Evolutionary conservation across 2,329 filamentous ascomycete genomes (phyloP), one percentile per base, ranked within the genome.

Genomic region (Clonostachys rosea): DNA sequence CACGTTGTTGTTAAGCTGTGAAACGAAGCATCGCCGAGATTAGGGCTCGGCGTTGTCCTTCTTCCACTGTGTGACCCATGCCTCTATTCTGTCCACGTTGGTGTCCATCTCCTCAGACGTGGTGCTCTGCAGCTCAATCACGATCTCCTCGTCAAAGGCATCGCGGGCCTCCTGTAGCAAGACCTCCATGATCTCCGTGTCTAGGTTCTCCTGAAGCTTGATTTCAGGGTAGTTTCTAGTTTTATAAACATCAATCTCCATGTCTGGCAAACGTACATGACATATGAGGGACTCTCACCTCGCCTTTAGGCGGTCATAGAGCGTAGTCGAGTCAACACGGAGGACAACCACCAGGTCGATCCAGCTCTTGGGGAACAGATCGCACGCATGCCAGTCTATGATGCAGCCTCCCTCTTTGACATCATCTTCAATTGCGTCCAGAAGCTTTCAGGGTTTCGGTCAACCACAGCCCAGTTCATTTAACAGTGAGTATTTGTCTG

Each of bases 371-470:
- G 94, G 94, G 61, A 97, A 97, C 18, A 97, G 71, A 59, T 97
- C 94, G 71, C 92, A 97, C 3, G 91, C 92, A 69, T 99, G 94
- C 92, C 94, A 99, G 71, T 99, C 94, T 60, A 99, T 87, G 56
- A 99, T 83, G 66, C 83, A 89, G 17, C 94, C 94, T 48, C 92
- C 92, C 17, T 79, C 70, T 52, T 84, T 79, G 37, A 89, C 78
- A 51, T 94, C 86, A 48, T 88, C 80, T 69, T 97, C 94, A 48
- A 99, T 86, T 43, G 87, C 82, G 63, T 99, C 94, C 18, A 99
- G 78, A 34, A 99, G 72, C 84, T 91, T 57, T 34, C 14, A 43
- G 14, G 35, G 41, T 11, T 47, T 57, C 18, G 46, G 54, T 54
- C 42, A 57, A 48, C 33, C 12, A 30, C 24, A 30, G 8, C 9